These are phyloP conservation scores for Ichthyophonus hoferi DNA, from an alignment of 208 protist species.

Conservation along the genomic window DNA sequence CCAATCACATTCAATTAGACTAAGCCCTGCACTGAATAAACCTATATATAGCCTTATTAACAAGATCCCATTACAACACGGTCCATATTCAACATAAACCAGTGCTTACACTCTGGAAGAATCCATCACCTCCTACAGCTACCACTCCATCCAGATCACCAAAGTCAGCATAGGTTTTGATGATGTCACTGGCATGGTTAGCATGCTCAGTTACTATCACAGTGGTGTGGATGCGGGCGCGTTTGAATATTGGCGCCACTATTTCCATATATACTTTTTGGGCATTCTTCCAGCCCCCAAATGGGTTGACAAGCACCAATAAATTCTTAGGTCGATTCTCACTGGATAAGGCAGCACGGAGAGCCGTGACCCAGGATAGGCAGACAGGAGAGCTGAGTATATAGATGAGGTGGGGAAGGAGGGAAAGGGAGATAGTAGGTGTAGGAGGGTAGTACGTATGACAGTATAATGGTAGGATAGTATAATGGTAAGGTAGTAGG, in stretches of 20 bases:
- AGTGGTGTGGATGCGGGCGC: neutral
- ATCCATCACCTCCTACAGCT: slow-evolving; percentile 9
- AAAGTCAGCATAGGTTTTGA: neutral
- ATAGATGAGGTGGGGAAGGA: neutral
- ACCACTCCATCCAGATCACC: slow-evolving; percentile 7
- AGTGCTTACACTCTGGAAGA: no score
- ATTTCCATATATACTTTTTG: neutral
- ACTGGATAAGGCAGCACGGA: neutral
- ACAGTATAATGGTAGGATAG: neutral
- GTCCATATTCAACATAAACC: no score
- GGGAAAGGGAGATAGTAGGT: neutral
- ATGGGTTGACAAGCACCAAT: slow-evolving; percentile 19
- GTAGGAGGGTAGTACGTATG: neutral
- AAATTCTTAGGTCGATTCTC: neutral
- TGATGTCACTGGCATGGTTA: neutral
- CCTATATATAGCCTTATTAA: no score
- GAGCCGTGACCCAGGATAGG: neutral
- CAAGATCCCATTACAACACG: no score
- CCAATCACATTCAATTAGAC: no score
- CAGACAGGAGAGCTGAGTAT: neutral
- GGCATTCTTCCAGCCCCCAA: neutral
- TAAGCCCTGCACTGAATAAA: no score
- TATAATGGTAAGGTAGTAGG: neutral
- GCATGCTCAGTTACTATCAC: neutral
- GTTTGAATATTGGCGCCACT: neutral